These are phyloP conservation scores for Musa troglodytarum DNA, from an alignment of 176 grass and related monocot species.

Conservation along the genomic window DNA sequence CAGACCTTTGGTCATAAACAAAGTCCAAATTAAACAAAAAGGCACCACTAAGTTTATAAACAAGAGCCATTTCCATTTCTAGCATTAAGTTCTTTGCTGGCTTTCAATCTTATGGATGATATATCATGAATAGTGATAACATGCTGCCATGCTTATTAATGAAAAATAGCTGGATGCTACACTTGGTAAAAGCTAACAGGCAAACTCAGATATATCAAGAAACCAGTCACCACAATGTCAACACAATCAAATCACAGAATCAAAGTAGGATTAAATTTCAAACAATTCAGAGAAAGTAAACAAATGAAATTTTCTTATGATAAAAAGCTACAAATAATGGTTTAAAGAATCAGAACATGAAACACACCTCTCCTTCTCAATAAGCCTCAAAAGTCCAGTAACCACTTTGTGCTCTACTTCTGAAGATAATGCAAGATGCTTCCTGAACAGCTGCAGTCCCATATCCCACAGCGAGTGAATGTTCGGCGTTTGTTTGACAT, in stretches of 20 bases:
- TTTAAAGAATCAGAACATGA: constrained; percentile 11
- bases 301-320: background rate
- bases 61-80: background rate
- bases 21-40: background rate
- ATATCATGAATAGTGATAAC: background rate
- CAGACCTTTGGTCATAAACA: background rate
- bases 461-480: constrained; percentile 88
- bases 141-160: no score
- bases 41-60: background rate
- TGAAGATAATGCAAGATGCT: constrained; percentile 50
- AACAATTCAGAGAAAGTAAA: background rate
- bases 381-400: constrained; percentile 93
- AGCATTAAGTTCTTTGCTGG: background rate
- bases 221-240: no score
- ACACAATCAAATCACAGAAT: background rate
- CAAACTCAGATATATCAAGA: no score
- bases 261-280: background rate
- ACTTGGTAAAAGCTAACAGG: no score
- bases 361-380: constrained; percentile 92
- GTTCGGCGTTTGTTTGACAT: constrained; percentile 87
- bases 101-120: background rate
- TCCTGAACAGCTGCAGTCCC: constrained; percentile 87
- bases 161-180: no score
- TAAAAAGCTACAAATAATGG: constrained; percentile 13
- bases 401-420: constrained; percentile 94